phyloP scores from a whole-genome alignment of 768 basidiomycete species.

The Ramaria sp. region DNA sequence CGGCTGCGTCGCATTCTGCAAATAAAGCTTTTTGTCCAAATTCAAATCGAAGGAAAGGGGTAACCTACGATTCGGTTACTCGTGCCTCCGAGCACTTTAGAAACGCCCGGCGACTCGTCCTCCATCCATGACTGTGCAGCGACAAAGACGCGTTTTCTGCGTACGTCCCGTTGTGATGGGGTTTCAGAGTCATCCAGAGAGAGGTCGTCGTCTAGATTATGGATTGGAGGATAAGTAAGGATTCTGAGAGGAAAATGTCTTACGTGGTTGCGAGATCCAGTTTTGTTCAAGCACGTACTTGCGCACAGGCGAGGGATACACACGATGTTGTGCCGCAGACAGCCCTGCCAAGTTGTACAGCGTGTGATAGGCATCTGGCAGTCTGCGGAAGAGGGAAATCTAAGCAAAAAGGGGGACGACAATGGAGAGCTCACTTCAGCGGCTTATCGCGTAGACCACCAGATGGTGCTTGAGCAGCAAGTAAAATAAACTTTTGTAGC shows the following conservation, averaged over 20 bases:
- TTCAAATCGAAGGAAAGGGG: background rate
- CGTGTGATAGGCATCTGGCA: slow-evolving; percentile 93
- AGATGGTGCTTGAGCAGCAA: slow-evolving; percentile 73
- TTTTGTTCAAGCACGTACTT: slow-evolving; percentile 12
- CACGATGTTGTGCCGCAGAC: slow-evolving; percentile 76
- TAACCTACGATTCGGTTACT: slow-evolving; percentile 50
- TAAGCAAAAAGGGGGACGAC: background rate
- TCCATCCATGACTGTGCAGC: slow-evolving; percentile 56
- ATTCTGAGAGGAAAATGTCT: background rate
- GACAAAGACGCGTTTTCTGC: slow-evolving; percentile 39
- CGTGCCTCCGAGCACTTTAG: slow-evolving; percentile 45
- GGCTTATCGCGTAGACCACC: slow-evolving; percentile 95
- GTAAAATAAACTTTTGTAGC: slow-evolving; percentile 79
- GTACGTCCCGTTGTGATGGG: slow-evolving; percentile 20
- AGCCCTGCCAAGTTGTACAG: slow-evolving; percentile 87
- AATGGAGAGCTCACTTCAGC: slow-evolving; percentile 54
- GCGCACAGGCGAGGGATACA: slow-evolving; percentile 28
- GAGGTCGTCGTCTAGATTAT: background rate
- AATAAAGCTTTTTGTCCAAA: background rate
- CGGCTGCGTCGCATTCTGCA: slow-evolving; percentile 74
- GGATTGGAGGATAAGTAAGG: background rate
- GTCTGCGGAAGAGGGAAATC: slow-evolving; percentile 28
- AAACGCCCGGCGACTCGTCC: slow-evolving; percentile 39
- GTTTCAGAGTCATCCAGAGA: slow-evolving; percentile 13
- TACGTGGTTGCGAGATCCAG: slow-evolving; percentile 9